phyloP scores from a whole-genome alignment of 2,329 filamentous ascomycete species.

The Nemania serpens region DNA sequence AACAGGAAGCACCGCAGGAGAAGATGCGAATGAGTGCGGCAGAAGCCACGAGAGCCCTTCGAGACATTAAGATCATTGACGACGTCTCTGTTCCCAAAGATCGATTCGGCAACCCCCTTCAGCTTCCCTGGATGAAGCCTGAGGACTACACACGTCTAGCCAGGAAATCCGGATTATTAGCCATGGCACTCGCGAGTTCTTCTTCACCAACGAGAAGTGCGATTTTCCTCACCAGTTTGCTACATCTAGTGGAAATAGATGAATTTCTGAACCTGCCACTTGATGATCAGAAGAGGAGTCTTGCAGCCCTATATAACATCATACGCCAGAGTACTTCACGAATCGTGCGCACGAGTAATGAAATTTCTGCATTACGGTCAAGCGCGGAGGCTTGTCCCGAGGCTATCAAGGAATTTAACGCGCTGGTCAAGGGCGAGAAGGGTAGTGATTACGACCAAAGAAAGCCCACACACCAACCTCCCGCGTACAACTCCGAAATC shows the following conservation, averaged over 20 bases:
- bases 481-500: neutral
- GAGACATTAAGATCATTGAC: slow-evolving; percentile 17
- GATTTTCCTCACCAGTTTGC: slow-evolving; percentile 11
- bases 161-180: neutral
- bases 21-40: neutral
- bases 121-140: neutral
- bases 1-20: neutral
- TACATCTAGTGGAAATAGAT: slow-evolving; percentile 21
- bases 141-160: neutral
- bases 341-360: slow-evolving; percentile 20
- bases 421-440: neutral
- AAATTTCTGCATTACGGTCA: slow-evolving; percentile 23
- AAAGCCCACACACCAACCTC: neutral
- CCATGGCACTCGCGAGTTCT: neutral
- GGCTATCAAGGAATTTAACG: slow-evolving; percentile 19
- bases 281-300: slow-evolving; percentile 24
- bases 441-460: neutral
- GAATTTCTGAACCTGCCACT: slow-evolving; percentile 20
- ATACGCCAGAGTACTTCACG: slow-evolving; percentile 10
- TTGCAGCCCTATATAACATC: slow-evolving; percentile 26
- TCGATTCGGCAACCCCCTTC: slow-evolving; percentile 19
- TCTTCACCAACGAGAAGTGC: neutral
- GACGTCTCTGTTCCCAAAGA: neutral
- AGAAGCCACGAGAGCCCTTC: slow-evolving; percentile 10
- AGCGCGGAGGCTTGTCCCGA: slow-evolving; percentile 15